phyloP scores from a whole-genome alignment of 169 alveolate genomes.

The Eimeria zaria region DNA sequence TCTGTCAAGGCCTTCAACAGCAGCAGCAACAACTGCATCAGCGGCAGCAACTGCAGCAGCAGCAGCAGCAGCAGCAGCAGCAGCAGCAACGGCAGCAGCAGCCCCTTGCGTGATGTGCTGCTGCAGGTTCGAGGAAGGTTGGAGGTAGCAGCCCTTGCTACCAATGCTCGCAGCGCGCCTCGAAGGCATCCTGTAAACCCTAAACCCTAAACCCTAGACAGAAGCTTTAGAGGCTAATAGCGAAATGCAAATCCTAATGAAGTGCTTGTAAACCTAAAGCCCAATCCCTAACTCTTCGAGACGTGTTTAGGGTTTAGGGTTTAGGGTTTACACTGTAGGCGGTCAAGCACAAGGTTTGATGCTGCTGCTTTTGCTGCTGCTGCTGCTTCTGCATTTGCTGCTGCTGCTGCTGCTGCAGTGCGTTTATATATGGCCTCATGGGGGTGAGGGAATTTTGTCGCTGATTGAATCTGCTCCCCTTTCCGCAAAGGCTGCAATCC shows the following conservation, averaged over 20 bases:
- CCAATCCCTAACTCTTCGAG: background rate
- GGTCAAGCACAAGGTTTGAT: background rate
- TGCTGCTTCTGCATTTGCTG: background rate
- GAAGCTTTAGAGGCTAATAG: background rate
- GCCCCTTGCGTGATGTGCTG: conserved; percentile 37
- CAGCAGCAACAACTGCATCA: conserved; percentile 36
- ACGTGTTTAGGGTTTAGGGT: background rate
- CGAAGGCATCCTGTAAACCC: conserved; percentile 19
- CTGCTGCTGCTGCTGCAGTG: conserved; percentile 60
- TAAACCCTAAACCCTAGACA: conserved; percentile 1
- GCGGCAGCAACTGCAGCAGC: conserved; percentile 2
- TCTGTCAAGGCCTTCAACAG: conserved; percentile 27
- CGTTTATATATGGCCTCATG: background rate
- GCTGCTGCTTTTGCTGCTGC: background rate
- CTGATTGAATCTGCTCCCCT: conserved; percentile 31
- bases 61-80: conserved; percentile 9
- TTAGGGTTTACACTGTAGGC: background rate
- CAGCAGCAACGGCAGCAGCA: conserved; percentile 18
- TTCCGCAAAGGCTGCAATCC: conserved; percentile 34
- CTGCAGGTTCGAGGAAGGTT: conserved; percentile 31
- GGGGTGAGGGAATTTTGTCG: conserved; percentile 28
- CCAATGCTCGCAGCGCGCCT: conserved; percentile 4
- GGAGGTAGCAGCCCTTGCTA: conserved; percentile 21
- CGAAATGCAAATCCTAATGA: background rate
- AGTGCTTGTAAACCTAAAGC: background rate